A percentile compares a stretch with the other conserved stretches of the same genome.
phyloP scores from a whole-genome alignment of 108 stramenopile species.

The Asterionellopsis glacialis region DNA sequence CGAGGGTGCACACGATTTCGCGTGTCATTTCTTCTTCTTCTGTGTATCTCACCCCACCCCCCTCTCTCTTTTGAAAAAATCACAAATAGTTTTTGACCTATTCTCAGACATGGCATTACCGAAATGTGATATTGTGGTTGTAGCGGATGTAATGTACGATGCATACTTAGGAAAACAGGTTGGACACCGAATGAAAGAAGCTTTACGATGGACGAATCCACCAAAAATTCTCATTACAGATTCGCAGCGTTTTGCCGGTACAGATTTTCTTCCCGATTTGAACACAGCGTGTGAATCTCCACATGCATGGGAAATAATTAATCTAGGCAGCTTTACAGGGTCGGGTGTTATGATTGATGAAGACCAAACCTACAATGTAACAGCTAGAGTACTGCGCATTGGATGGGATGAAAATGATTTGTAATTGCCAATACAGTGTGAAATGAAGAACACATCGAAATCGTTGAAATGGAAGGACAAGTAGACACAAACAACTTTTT shows the following conservation, averaged over 20 bases:
- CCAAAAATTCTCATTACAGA: slow-evolving; percentile 57
- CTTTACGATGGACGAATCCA: slow-evolving; percentile 14
- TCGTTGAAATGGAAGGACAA: neutral
- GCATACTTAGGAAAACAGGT: slow-evolving; percentile 55
- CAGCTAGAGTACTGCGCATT: slow-evolving; percentile 55
- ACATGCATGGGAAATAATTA: slow-evolving; percentile 32
- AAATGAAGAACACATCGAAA: too few species aligned
- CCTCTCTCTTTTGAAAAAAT: too few species aligned
- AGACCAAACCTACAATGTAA: slow-evolving; percentile 75
- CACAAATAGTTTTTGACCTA: slow-evolving; percentile 29
- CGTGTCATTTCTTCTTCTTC: slow-evolving; percentile 19
- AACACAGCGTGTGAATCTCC: slow-evolving; percentile 16
- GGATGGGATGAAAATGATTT: slow-evolving; percentile 23
- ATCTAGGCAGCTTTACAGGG: slow-evolving; percentile 42
- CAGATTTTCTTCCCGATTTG: slow-evolving; percentile 43
- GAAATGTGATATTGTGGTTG: slow-evolving; percentile 52
- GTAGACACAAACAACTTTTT: too few species aligned
- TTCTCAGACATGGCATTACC: slow-evolving; percentile 30
- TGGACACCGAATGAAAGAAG: slow-evolving; percentile 47
- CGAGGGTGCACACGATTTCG: too few species aligned
- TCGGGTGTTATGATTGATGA: slow-evolving; percentile 71
- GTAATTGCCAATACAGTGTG: too few species aligned
- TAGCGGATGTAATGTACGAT: slow-evolving; percentile 78
- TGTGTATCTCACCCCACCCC: slow-evolving; percentile 5
- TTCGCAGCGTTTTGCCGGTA: slow-evolving; percentile 70